Base-by-base conservation (phyloP, 2,329 filamentous ascomycete genomes). In the Phialophora verrucosa region DNA sequence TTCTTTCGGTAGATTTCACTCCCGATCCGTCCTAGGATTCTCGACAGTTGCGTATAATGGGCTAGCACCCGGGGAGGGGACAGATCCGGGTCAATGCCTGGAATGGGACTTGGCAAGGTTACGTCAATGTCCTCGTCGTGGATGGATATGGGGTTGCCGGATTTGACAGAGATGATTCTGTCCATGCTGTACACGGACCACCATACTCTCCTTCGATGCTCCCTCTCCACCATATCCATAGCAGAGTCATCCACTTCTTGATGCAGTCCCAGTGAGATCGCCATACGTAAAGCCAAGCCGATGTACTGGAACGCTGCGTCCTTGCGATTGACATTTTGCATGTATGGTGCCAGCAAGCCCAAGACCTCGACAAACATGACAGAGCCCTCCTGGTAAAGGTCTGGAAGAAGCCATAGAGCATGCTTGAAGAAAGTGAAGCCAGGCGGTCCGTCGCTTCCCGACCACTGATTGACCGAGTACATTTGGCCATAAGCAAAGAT, bases 181-280 rank as follows among this genome's bases (percentile, higher is more conserved):
- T 86, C 84, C 44, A 86, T 75, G 69, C 83, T 85, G 71, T 86
- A 86, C 1, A 85, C 80, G 35, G 82, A 84, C 84, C 84, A 86
- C 84, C 84, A 86, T 3, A 84, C 78, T 7, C 83, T 79, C 7
- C 84, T 79, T 8, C 84, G 79, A 63, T 82, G 82, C 66, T 86
- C 84, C 42, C 80, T 77, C 11, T 78, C 78, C 0, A 75, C 75
- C 17, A 80, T 77, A 62, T 79, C 78, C 4, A 84, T 75, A 2
- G 70, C 65, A 11, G 76, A 71, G 29, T 80, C 75, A 0, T 76
- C 76, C 0, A 83, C 79, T 66, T 86, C 84, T 65, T 86, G 83
- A 67, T 86, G 84, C n/a, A 87, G 74, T 0, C 84, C 84, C 0
- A 86, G 77, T 6, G 82, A 84, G 32, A 86, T 84, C 8, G 84